A percentile compares a stretch with the other conserved stretches of the same genome.
Conservation (phyloP, 768 basidiomycete species). For the Phaeotremella fagi region DNA sequence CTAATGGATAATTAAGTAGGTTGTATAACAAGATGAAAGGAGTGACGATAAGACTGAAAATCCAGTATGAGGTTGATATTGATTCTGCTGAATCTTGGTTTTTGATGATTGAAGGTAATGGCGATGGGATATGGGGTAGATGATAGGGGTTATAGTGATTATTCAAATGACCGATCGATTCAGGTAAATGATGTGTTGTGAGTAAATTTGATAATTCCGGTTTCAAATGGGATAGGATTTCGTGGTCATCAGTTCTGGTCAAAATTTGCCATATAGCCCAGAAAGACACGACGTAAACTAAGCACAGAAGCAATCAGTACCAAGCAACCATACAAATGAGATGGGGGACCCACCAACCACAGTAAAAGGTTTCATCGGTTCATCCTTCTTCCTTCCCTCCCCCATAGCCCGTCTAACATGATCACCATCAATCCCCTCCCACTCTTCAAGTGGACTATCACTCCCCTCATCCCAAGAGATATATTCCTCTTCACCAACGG, state of each 20-base stretch:
- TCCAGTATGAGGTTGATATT: constrained; percentile 3
- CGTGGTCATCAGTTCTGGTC: constrained; percentile 33
- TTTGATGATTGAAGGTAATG: constrained; percentile 3
- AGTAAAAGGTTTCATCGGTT: constrained; percentile 33
- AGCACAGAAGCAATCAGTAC: not conserved
- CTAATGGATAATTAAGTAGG: constrained; percentile 27
- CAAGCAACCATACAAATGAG: not conserved
- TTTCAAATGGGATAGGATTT: constrained; percentile 30
- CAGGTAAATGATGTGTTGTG: constrained; percentile 12
- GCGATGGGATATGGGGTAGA: constrained; percentile 27
- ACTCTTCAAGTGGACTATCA: not conserved
- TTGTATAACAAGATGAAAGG: constrained; percentile 28
- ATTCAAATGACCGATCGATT: constrained; percentile 7
- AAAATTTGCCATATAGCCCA: constrained; percentile 41
- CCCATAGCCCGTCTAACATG: not conserved
- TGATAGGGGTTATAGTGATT: constrained; percentile 18
- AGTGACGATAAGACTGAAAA: constrained; percentile 11
- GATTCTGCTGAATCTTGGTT: not conserved
- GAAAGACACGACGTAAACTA: constrained; percentile 37
- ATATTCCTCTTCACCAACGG: not conserved
- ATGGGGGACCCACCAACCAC: constrained; percentile 32
- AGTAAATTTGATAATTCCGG: constrained; percentile 10
- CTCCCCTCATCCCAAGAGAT: not conserved
- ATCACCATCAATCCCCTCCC: not conserved
- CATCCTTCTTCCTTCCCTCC: constrained; percentile 28